Evolutionary conservation across 768 basidiomycete genomes (phyloP).

Genomic region (Terana coerulea): DNA sequence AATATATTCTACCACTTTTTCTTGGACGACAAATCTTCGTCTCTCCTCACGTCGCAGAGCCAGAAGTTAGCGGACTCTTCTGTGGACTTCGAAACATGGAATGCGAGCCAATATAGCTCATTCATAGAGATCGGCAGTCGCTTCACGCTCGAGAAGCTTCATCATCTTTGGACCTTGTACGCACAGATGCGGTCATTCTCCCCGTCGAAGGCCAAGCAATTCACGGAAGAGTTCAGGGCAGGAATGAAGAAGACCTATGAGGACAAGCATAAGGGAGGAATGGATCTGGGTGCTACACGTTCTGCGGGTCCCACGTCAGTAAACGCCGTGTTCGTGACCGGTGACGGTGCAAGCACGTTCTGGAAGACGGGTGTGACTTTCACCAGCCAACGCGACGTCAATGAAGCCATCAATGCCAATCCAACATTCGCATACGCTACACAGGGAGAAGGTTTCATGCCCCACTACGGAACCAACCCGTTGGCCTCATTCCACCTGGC

Average conservation of each 20-base stretch:
- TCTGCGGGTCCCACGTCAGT: conserved; percentile 36
- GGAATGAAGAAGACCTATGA: background rate
- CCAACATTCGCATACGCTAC: conserved; percentile 43
- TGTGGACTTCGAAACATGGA: conserved; percentile 35
- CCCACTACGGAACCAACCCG: conserved; percentile 44
- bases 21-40: conserved; percentile 34
- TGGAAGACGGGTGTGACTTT: conserved; percentile 41
- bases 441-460: conserved; percentile 33
- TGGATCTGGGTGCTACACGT: conserved; percentile 8
- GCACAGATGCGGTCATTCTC: conserved; percentile 1
- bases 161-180: conserved; percentile 34
- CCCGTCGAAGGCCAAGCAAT: background rate
- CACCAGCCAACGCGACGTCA: conserved; percentile 11
- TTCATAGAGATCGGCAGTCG: conserved; percentile 36
- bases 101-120: conserved; percentile 31
- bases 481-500: conserved; percentile 40
- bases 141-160: conserved; percentile 36
- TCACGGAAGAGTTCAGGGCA: background rate
- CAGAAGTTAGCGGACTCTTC: conserved; percentile 33
- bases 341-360: conserved; percentile 26
- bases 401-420: conserved; percentile 32
- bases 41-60: conserved; percentile 35
- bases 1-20: conserved; percentile 48
- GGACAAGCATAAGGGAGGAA: background rate
- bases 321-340: conserved; percentile 14